Conservation (phyloP, 148 eudicot species). For the Silene uniflora region DNA sequence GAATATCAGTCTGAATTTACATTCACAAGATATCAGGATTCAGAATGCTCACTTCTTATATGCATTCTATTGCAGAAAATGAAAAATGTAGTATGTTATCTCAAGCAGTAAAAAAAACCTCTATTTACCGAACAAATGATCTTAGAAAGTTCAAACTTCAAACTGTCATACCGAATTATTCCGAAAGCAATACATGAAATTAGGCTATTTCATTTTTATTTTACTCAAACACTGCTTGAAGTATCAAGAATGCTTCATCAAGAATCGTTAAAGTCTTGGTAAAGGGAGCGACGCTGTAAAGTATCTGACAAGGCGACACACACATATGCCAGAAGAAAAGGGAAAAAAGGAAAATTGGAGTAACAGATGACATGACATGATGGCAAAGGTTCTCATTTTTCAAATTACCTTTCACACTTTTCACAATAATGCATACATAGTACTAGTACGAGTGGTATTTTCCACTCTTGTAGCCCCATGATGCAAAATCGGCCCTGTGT, state of each 20-base stretch:
- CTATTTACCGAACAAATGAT: background rate
- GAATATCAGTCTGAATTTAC: background rate
- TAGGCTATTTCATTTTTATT: background rate
- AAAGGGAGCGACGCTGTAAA: background rate
- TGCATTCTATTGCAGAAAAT: background rate
- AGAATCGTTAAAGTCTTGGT: background rate
- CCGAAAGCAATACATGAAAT: background rate
- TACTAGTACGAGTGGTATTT: background rate
- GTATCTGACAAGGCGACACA: background rate
- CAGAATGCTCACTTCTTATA: too few relatives aligned
- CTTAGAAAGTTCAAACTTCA: background rate
- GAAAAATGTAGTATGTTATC: background rate
- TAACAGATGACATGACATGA: conserved; percentile 1
- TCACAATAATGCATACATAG: background rate
- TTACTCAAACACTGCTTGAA: background rate
- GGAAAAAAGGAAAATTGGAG: background rate
- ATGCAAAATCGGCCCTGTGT: conserved; percentile 7
- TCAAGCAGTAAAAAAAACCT: background rate
- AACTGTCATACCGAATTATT: background rate
- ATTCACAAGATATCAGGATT: background rate
- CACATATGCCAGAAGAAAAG: background rate
- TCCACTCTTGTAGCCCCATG: background rate
- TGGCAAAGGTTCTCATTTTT: background rate
- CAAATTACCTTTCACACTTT: conserved; percentile 1
- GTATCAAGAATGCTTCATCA: background rate